phyloP scores from a whole-genome alignment of 441 rosid genomes.

The Bocquillonia castaneifolia region DNA sequence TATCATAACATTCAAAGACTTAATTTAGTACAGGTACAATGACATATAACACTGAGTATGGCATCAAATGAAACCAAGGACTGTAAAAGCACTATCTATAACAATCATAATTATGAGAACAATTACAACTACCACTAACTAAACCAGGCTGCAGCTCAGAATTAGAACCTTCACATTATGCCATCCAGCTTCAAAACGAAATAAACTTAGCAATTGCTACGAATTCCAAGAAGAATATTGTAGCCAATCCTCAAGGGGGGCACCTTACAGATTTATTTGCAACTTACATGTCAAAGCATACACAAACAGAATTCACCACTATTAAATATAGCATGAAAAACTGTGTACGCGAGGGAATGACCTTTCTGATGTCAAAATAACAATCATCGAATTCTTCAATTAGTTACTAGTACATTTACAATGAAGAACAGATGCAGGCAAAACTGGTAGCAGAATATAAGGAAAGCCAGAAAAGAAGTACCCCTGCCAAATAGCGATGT shows the following conservation, averaged over 20 bases:
- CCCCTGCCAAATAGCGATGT: constrained; percentile 88
- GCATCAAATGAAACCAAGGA: no score
- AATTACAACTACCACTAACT: not conserved
- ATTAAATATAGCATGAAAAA: no score
- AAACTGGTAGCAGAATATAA: not conserved
- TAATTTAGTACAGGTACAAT: not conserved
- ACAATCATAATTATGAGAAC: constrained; percentile 2
- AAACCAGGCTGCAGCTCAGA: not conserved
- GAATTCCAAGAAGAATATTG: not conserved
- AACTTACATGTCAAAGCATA: no score
- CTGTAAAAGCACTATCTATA: not conserved
- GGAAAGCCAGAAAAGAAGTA: constrained; percentile 24
- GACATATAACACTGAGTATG: no score
- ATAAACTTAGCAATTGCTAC: constrained; percentile 1
- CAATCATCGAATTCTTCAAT: not conserved
- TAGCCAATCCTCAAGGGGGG: not conserved
- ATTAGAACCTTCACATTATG: not conserved
- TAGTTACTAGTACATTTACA: not conserved
- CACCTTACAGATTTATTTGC: no score
- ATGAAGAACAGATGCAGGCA: not conserved
- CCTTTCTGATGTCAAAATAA: not conserved
- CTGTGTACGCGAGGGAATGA: no score
- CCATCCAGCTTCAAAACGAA: not conserved
- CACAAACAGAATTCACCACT: no score
- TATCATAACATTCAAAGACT: not conserved